Conservation (phyloP, 257 asterid genomes). For the Ophiorrhiza pumila region DNA sequence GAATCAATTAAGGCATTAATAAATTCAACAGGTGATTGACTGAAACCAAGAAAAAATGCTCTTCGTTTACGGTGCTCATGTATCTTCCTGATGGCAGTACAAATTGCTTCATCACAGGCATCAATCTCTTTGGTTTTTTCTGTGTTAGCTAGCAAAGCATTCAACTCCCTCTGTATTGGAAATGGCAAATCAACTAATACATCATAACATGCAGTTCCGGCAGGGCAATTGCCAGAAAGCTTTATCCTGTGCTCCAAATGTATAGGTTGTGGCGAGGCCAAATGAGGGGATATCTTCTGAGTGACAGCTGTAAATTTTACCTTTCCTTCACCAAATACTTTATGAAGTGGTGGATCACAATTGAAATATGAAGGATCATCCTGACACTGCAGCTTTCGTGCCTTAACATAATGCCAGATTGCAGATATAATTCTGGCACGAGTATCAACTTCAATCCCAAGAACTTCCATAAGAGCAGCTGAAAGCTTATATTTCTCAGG, state of each 20-base stretch:
- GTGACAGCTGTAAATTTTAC: conserved; percentile 80
- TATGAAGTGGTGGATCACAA: conserved; percentile 88
- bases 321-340: conserved; percentile 73
- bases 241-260: conserved; percentile 90
- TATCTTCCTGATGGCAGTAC: conserved; percentile 84
- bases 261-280: conserved; percentile 85
- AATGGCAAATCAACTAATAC: conserved; percentile 84
- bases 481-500: conserved; percentile 89
- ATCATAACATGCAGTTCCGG: conserved; percentile 91
- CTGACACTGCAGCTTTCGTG: conserved; percentile 80
- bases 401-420: conserved; percentile 92
- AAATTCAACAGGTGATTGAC: conserved; percentile 97
- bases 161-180: conserved; percentile 92
- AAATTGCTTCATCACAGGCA: conserved; percentile 90
- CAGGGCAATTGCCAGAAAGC: conserved; percentile 82
- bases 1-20: conserved; percentile 82
- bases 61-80: conserved; percentile 90
- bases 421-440: conserved; percentile 91
- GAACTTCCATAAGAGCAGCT: conserved; percentile 69
- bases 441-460: conserved; percentile 90
- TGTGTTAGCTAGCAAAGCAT: conserved; percentile 72
- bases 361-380: conserved; percentile 83
- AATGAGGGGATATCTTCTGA: conserved; percentile 69
- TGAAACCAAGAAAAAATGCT: conserved; percentile 95
- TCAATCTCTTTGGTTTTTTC: conserved; percentile 92